Conservation (phyloP, 2,329 filamentous ascomycete genomes). For the Zopfia rhizophila region DNA sequence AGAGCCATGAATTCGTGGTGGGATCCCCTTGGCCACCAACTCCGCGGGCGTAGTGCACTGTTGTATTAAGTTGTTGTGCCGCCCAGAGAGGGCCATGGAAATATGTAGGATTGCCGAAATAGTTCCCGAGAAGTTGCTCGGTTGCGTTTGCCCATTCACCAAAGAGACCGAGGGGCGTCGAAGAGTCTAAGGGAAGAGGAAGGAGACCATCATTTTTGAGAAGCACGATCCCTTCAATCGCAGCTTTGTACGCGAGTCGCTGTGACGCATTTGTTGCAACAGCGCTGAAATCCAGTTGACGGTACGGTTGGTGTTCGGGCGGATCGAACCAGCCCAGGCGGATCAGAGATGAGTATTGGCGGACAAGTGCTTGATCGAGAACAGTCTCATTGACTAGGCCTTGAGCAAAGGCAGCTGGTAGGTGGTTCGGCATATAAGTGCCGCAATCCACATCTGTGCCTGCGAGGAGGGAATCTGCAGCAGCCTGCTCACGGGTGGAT, state of each 20-base stretch:
- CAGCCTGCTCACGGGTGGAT: slow-evolving; percentile 57
- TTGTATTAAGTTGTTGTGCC: slow-evolving; percentile 58
- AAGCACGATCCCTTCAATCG: slow-evolving; percentile 59
- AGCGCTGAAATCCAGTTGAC: slow-evolving; percentile 64
- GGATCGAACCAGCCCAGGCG: slow-evolving; percentile 68
- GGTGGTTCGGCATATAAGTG: slow-evolving; percentile 58
- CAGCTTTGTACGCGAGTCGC: slow-evolving; percentile 66
- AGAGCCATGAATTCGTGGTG: slow-evolving; percentile 28
- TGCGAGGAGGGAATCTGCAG: slow-evolving; percentile 60
- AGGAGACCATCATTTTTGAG: slow-evolving; percentile 65
- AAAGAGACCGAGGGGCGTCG: slow-evolving; percentile 63
- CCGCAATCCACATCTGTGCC: slow-evolving; percentile 67
- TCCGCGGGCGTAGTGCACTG: slow-evolving; percentile 39
- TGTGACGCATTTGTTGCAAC: slow-evolving; percentile 66
- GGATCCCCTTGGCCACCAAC: slow-evolving; percentile 40
- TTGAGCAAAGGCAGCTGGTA: slow-evolving; percentile 56
- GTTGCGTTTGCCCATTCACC: slow-evolving; percentile 69
- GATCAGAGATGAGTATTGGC: slow-evolving; percentile 66
- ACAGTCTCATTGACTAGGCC: slow-evolving; percentile 57
- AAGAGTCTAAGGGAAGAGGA: slow-evolving; percentile 53
- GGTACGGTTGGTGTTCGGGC: slow-evolving; percentile 57
- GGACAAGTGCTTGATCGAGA: slow-evolving; percentile 61
- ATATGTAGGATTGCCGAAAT: slow-evolving; percentile 67
- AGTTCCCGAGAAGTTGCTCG: slow-evolving; percentile 68
- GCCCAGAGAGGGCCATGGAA: slow-evolving; percentile 65